Percentiles rank a stretch among this genome's conserved stretches.
phyloP scores from a whole-genome alignment of 192 early-diverging fungal species.

The Backusella parvicylindrica region DNA sequence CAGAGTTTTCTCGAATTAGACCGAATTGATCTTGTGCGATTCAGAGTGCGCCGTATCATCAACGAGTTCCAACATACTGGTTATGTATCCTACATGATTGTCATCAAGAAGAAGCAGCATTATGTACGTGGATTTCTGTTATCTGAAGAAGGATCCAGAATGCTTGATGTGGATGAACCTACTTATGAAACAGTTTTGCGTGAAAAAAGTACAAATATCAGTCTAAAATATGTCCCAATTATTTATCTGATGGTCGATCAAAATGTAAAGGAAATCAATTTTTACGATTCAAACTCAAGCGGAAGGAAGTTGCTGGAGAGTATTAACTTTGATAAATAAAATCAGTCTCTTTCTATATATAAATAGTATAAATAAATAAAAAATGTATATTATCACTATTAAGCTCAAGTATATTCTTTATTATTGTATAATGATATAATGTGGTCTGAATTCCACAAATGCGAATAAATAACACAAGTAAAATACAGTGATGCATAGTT shows the following conservation, averaged over 20 bases:
- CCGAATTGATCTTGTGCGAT: background rate
- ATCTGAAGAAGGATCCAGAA: background rate
- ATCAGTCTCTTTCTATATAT: background rate
- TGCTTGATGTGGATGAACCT: background rate
- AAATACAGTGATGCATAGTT: too few relatives aligned
- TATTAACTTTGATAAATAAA: background rate
- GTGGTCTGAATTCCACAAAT: too few relatives aligned
- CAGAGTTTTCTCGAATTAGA: background rate
- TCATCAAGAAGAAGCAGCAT: background rate
- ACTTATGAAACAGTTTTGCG: background rate
- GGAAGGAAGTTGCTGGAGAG: background rate
- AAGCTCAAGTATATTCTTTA: too few relatives aligned
- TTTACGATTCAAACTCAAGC: background rate
- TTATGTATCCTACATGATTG: background rate
- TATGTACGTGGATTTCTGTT: background rate
- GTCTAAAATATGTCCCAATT: background rate
- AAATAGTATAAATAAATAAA: background rate
- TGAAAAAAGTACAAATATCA: background rate
- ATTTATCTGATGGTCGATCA: background rate
- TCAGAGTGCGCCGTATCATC: background rate
- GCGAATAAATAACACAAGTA: too few relatives aligned
- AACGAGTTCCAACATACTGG: background rate
- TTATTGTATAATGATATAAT: too few relatives aligned
- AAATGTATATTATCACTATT: too few relatives aligned
- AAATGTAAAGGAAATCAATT: background rate